Evolutionary conservation across 371 early-diverging fungal genomes (phyloP).

Genomic region (Rhizopus sp.): DNA sequence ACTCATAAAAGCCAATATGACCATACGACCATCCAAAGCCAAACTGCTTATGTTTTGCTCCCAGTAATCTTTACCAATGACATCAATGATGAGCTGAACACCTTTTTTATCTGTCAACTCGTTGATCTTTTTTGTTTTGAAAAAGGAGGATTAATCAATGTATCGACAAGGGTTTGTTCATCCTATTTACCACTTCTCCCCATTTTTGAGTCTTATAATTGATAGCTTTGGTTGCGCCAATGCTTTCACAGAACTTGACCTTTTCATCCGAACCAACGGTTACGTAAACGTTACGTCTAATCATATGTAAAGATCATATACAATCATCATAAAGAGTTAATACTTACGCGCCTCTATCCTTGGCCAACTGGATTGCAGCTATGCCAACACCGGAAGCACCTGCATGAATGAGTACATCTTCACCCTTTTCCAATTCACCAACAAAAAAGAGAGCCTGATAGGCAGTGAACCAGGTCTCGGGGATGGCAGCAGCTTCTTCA

Average conservation of each 20-base stretch:
- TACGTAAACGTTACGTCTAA: slow-evolving; percentile 59
- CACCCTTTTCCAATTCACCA: slow-evolving; percentile 57
- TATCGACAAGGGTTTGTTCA: no score
- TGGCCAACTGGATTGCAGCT: slow-evolving; percentile 79
- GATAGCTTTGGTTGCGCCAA: slow-evolving; percentile 76
- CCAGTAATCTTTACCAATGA: slow-evolving; percentile 73
- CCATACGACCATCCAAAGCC: slow-evolving; percentile 76
- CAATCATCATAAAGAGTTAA: background rate
- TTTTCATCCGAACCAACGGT: slow-evolving; percentile 75
- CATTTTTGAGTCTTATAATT: slow-evolving; percentile 74
- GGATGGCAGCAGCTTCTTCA: slow-evolving; percentile 73
- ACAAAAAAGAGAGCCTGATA: slow-evolving; percentile 74
- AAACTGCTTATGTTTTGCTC: slow-evolving; percentile 60
- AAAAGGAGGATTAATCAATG: no score
- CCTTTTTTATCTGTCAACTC: slow-evolving; percentile 61
- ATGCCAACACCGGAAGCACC: slow-evolving; percentile 80
- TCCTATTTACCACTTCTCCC: slow-evolving; percentile 47
- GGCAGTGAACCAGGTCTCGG: slow-evolving; percentile 81
- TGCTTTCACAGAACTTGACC: slow-evolving; percentile 58
- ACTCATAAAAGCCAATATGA: slow-evolving; percentile 67
- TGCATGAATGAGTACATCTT: slow-evolving; percentile 78
- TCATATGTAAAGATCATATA: slow-evolving; percentile 1
- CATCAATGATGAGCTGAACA: slow-evolving; percentile 73
- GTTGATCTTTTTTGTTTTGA: slow-evolving; percentile 31
- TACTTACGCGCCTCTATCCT: slow-evolving; percentile 64